A percentile compares a stretch with the other conserved stretches of the same genome.
These are phyloP conservation scores for Blepharisma stoltei DNA, from an alignment of 73 alveolate species.

Conservation along the genomic window DNA sequence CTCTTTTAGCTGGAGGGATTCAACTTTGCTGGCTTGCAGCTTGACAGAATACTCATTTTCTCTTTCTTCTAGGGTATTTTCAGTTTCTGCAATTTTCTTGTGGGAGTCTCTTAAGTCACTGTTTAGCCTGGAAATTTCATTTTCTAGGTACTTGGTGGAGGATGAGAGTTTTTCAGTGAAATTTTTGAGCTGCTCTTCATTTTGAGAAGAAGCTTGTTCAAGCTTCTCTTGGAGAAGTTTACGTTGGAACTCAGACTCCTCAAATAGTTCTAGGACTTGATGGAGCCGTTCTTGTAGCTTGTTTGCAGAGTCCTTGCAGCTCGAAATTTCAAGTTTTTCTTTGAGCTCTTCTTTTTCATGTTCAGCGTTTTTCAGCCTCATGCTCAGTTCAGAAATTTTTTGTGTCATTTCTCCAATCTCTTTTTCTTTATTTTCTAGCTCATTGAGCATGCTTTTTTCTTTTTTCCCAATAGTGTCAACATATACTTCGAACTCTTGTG, in stretches of 20 bases:
- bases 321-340: too few species aligned
- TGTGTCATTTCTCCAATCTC: background rate
- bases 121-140: too few species aligned
- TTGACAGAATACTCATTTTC: too few species aligned
- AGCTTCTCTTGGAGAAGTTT: conserved; percentile 21
- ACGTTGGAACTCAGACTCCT: conserved; percentile 24
- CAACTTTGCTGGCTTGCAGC: too few species aligned
- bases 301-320: background rate
- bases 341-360: background rate
- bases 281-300: background rate
- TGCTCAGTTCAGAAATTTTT: background rate
- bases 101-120: too few species aligned
- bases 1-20: background rate
- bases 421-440: background rate
- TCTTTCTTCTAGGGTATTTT: too few species aligned
- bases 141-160: too few species aligned
- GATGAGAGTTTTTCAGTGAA: too few species aligned
- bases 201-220: background rate
- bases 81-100: too few species aligned
- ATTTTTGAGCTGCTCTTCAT: too few species aligned
- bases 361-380: background rate
- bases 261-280: conserved; percentile 5
- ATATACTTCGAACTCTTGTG: conserved; percentile 15
- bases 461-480: background rate
- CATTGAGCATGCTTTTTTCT: background rate